Conservation (phyloP, 2,329 filamentous ascomycete species). For the Aspergillus fumigatiaffinis region DNA sequence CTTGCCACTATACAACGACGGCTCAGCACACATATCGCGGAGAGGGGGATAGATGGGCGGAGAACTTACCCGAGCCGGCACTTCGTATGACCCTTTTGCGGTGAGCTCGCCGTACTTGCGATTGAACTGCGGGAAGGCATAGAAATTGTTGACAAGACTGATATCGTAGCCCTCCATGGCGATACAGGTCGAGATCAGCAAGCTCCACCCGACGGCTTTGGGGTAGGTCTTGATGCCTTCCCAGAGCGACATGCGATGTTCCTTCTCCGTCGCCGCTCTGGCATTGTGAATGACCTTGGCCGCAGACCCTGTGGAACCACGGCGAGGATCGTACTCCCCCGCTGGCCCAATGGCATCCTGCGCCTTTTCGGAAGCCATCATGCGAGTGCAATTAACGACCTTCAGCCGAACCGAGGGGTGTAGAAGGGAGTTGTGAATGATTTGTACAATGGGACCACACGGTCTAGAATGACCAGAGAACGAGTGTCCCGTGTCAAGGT, state of each 20-base stretch:
- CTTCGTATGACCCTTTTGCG: slow-evolving; percentile 34
- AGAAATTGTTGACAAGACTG: slow-evolving; percentile 77
- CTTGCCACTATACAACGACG: slow-evolving; percentile 38
- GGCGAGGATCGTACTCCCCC: slow-evolving; percentile 12
- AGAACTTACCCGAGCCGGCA: slow-evolving; percentile 35
- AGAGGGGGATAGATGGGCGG: background rate
- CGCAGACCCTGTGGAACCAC: slow-evolving; percentile 21
- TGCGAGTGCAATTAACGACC: background rate
- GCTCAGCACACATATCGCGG: slow-evolving; percentile 11
- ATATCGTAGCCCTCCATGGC: slow-evolving; percentile 90
- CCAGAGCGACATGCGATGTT: slow-evolving; percentile 65
- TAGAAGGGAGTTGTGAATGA: background rate
- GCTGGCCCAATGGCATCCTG: slow-evolving; percentile 25
- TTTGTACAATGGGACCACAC: background rate
- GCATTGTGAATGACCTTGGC: slow-evolving; percentile 39
- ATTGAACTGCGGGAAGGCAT: slow-evolving; percentile 44
- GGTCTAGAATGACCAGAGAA: background rate
- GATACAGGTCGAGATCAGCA: slow-evolving; percentile 86
- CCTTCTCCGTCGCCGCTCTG: slow-evolving; percentile 42
- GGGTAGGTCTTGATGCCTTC: slow-evolving; percentile 80
- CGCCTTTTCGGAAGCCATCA: slow-evolving; percentile 27
- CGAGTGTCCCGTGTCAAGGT: background rate
- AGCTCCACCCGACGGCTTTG: slow-evolving; percentile 77
- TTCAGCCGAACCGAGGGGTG: background rate
- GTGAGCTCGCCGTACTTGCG: slow-evolving; percentile 37